Evolutionary conservation across 129 eudicot species (phyloP), one percentile per base, ranked within the genome.

Genomic region (Flaveria brownii): DNA sequence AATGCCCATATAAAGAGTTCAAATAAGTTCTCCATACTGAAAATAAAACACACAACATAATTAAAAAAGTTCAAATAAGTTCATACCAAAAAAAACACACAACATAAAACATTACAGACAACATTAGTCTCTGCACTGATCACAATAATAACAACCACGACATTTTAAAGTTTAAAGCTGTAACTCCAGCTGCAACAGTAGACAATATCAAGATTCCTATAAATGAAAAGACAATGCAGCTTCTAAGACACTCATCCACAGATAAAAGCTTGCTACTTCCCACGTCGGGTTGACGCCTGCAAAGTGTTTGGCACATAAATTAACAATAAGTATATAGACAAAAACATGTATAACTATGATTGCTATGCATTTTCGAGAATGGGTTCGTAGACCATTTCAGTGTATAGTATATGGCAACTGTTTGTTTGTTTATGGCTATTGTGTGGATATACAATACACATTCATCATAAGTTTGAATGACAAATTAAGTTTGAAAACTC

Each of bases 111-210:
- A 54, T 30, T 14, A 49, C 41, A 71, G 8, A 68, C 72, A 68
- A 43, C 36, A 68, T 42, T 7, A 42, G 50, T 71, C 42, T 51
- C 33, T 41, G 6, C 22, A 68, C 22, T 16, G 20, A 59, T 74
- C 22, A 57, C 52, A 17, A 30, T 33, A 45, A 43, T 9, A 45
- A 28, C 18, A 63, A 63, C 25, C 16, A 2, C 13, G 6, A 26
- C 10, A 28, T 23, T 46, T 26, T 10, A 62, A 59, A 75, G 72
- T 75, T 63, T 18, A 10, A 25, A 75, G 17, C 72, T 15, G 20
- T 43, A 62, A 75, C 71, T 75, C 46, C 68, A 15, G 52, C 55
- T 33, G 66, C 74, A 51, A 51, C 51, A 20, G 25, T 66, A 22
- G 52, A 65, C 41, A 18, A 43, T 42, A 73, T 41, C 59, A 28